Evolutionary conservation across 805 yeast species (phyloP), one percentile per base, ranked within the genome.

Genomic region (Lachancea sp.): DNA sequence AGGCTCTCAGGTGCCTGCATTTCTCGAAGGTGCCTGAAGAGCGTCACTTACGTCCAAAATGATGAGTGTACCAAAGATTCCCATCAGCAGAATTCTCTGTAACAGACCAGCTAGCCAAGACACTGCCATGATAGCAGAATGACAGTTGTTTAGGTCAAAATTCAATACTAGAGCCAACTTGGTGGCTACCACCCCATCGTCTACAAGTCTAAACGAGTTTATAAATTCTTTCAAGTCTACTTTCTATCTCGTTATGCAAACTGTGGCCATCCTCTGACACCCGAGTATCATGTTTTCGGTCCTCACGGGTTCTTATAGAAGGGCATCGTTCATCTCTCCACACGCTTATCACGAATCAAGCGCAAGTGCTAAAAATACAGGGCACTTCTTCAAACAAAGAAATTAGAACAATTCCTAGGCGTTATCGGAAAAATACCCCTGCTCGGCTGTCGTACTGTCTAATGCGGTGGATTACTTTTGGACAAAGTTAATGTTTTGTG

Each of bases 391-490:
- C 27, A 11, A 33, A 40, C 43, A 39, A 26, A 19, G 42, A 33
- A 37, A 42, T 42, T 42, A 45, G 41, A 36, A 44, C 34, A 39
- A 48, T 32, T 34, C 32, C 43, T 36, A 20, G 36, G 34, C 43
- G 43, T 40, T 33, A 36, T 38, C 40, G 25, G 30, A 43, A 17
- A 37, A 46, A 18, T 7, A 13, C 36, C 43, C 31, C 31, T 25
- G 34, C 53, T 50, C 53, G 47, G 36, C 45, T 48, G 49, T 48
- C 71, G 83, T 78, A 79, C 85, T 79, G 85, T 79, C 85, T 78
- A 68, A 60, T 65, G 80, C 72, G 79, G 75, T 70, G 82, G 83
- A 75, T 34, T 62, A 72, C 67, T 74, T 77, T 77, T 75, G 82
- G 82, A 79, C 81, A 78, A 77, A 78, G 82, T 77, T 61, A 50